Base-by-base conservation (phyloP, 2,329 filamentous ascomycete genomes). In the Cercospora brassicicola region DNA sequence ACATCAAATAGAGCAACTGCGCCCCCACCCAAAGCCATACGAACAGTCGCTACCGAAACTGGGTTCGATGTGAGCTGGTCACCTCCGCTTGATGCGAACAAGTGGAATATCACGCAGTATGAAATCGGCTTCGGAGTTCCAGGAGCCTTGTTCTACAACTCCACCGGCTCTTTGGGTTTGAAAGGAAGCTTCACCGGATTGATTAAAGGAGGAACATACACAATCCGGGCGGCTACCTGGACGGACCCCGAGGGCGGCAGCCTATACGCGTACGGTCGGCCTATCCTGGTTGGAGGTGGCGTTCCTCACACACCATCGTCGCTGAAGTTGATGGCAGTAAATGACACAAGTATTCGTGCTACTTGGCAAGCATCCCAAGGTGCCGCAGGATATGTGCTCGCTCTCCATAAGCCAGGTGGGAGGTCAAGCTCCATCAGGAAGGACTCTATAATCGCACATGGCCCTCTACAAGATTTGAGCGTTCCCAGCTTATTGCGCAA, bases 41-140 rank as follows among this genome's bases (percentile, higher is more conserved):
- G 33, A 13, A 61, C 59, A 28, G 26, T 20, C 6, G 33, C 28
- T 20, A 61, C 36, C 18, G 8, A 23, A 1, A 36, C 30, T 8
- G 59, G 59, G 11, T 61, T 61, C 36, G n/a, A 42, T 28, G 36
- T 61, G 9, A 61, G 59, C 59, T 61, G 59, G 59, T 42, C 36
- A 28, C 4, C 31, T 23, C 36, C 59, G 36, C 8, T 42, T 15
- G 36, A 42, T 48, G 9, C n/a, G n/a, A 26, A 28, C 0, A 28
- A 30, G 13, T 62, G 59, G 59, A 62, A 62, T 2, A 62, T 62
- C 26, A n/a, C 59, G 59, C 59, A 62, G 59, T 62, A 62, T 26
- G 39, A 48, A 26, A 18, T 48, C 59, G 42, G 31, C 7, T 48
- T 30, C 30, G 23, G 31, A 6, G 39, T 30, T 28, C 59, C 42